phyloP scores from a whole-genome alignment of 441 rosid genomes.

The Erodium texanum region DNA sequence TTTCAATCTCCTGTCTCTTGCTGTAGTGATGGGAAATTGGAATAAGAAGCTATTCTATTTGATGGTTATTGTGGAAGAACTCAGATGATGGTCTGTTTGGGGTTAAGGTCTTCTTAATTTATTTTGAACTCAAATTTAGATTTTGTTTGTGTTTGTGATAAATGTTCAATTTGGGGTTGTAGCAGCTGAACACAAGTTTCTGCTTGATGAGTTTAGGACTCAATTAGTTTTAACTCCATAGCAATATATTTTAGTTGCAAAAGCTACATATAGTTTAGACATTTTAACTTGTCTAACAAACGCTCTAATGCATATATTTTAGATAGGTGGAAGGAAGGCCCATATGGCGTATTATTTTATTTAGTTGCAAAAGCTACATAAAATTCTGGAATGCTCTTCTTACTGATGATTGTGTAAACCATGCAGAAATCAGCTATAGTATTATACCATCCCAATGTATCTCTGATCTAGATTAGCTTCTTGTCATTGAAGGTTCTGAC shows the following conservation, averaged over 20 bases:
- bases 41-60: background rate
- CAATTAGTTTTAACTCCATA: too few relatives aligned
- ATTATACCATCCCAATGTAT: background rate
- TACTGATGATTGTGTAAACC: background rate
- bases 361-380: background rate
- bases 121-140: background rate
- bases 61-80: background rate
- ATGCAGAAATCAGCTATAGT: background rate
- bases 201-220: too few relatives aligned
- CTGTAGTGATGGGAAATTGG: background rate
- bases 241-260: too few relatives aligned
- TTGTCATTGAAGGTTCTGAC: background rate
- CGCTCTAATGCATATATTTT: background rate
- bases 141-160: background rate
- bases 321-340: background rate
- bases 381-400: background rate
- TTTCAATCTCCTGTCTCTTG: background rate
- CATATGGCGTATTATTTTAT: background rate
- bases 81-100: background rate
- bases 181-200: background rate
- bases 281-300: background rate
- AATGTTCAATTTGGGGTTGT: background rate
- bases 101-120: background rate
- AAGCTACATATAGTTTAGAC: too few relatives aligned
- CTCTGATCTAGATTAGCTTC: background rate